Conservation (phyloP, 2,329 filamentous ascomycete genomes). For the Gnomoniopsis smithogilvyi region DNA sequence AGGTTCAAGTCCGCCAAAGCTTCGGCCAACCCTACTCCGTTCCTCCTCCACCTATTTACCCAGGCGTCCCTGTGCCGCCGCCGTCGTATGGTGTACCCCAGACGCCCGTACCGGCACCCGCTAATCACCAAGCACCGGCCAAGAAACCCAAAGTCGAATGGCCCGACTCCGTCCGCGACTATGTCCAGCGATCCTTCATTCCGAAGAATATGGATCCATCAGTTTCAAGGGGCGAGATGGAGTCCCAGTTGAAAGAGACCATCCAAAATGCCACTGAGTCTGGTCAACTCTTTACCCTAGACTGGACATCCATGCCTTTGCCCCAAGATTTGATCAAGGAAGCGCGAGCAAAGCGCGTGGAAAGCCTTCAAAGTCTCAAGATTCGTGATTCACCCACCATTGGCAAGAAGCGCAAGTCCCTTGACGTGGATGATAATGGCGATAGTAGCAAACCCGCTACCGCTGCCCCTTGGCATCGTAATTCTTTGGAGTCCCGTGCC, state of each 20-base stretch:
- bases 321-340: slow-evolving; percentile 79
- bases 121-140: slow-evolving; percentile 27
- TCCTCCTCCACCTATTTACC: slow-evolving; percentile 27
- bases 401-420: slow-evolving; percentile 78
- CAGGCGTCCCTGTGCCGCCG: slow-evolving; percentile 18
- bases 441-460: slow-evolving; percentile 43
- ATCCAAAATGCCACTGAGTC: slow-evolving; percentile 79
- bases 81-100: slow-evolving; percentile 24
- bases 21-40: slow-evolving; percentile 44
- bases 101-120: slow-evolving; percentile 21
- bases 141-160: slow-evolving; percentile 69
- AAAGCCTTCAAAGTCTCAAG: slow-evolving; percentile 14
- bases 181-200: slow-evolving; percentile 87
- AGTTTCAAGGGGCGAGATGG: slow-evolving; percentile 68
- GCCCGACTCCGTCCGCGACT: slow-evolving; percentile 77
- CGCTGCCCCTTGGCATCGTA: slow-evolving; percentile 65
- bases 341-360: slow-evolving; percentile 48
- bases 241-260: slow-evolving; percentile 78
- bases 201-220: slow-evolving; percentile 64
- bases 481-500: slow-evolving; percentile 71
- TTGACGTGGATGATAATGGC: slow-evolving; percentile 55
- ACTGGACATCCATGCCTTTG: slow-evolving; percentile 81
- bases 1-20: slow-evolving; percentile 60
- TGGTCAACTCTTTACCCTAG: slow-evolving; percentile 66
- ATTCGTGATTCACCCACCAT: slow-evolving; percentile 10